Conservation (phyloP, 2,329 filamentous ascomycete genomes). For the Trichoderma arundinaceum region DNA sequence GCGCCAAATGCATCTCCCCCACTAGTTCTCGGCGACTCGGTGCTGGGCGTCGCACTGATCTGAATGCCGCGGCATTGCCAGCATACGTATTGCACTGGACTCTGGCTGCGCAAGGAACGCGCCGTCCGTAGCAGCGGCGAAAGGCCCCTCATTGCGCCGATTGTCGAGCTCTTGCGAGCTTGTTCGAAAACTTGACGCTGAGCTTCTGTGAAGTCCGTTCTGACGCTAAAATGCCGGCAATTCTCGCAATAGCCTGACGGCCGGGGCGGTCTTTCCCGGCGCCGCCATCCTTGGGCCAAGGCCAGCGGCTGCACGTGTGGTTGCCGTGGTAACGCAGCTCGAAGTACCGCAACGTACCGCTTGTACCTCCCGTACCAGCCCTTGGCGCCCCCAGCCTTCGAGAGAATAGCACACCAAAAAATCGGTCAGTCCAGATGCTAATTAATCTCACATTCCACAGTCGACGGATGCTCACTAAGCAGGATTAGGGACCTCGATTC, state of each 20-base stretch:
- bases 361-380: conserved; percentile 25
- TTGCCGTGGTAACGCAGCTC: conserved; percentile 39
- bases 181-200: conserved; percentile 4
- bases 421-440: conserved; percentile 21
- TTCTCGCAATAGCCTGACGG: conserved; percentile 29
- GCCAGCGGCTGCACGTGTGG: conserved; percentile 40
- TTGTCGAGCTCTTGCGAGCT: conserved; percentile 27
- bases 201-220: conserved; percentile 3
- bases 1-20: conserved; percentile 63
- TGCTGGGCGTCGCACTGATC: conserved; percentile 66
- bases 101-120: conserved; percentile 41
- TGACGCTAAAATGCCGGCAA: conserved; percentile 30
- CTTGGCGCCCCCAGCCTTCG: conserved; percentile 13
- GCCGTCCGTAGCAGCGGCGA: conserved; percentile 48
- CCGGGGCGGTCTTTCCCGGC: conserved; percentile 43
- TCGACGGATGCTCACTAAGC: conserved; percentile 26
- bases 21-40: conserved; percentile 56
- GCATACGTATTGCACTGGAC: conserved; percentile 51
- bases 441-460: conserved; percentile 15
- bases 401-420: conserved; percentile 13
- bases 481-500: conserved; percentile 25
- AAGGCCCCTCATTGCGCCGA: conserved; percentile 51
- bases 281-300: conserved; percentile 29
- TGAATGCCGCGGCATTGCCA: conserved; percentile 65
- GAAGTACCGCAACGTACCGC: conserved; percentile 1